Conservation (phyloP, 352 stramenopile species). For the Phytopythium oedochilum region DNA sequence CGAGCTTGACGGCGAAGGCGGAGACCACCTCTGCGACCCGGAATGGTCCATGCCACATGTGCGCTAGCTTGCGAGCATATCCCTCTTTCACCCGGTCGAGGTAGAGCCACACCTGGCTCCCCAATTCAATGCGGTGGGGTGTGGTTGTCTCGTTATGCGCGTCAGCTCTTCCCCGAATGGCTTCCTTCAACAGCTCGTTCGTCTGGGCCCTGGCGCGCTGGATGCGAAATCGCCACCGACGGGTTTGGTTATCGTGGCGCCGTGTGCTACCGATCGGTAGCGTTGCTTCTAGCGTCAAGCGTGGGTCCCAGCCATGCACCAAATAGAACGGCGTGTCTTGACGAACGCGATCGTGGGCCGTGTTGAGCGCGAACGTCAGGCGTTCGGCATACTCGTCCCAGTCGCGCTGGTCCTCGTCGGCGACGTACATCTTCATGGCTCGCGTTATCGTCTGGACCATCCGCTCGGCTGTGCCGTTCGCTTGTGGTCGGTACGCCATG, state of each 20-base stretch:
- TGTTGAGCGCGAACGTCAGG: constrained; percentile 14
- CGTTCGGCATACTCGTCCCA: constrained; percentile 15
- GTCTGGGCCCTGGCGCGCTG: not conserved
- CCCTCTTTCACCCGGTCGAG: constrained; percentile 12
- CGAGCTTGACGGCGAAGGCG: constrained; percentile 6
- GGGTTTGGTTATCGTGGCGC: not conserved
- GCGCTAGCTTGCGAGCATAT: constrained; percentile 9
- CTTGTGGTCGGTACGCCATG: constrained; percentile 12
- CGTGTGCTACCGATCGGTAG: not conserved
- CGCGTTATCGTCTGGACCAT: constrained; percentile 9
- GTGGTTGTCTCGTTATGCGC: not conserved
- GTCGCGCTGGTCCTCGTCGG: constrained; percentile 9
- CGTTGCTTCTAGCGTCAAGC: constrained; percentile 3
- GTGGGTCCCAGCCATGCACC: constrained; percentile 13
- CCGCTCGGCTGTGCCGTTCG: constrained; percentile 7
- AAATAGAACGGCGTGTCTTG: constrained; percentile 14
- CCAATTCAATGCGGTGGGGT: not conserved
- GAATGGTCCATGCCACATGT: constrained; percentile 21
- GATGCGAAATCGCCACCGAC: not conserved
- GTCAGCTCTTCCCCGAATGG: constrained; percentile 1
- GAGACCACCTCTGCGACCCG: constrained; percentile 7
- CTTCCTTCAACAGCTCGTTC: not conserved
- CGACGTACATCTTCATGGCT: constrained; percentile 5
- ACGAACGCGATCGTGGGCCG: not conserved
- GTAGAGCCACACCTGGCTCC: constrained; percentile 16